Conservation (phyloP, 306 rosid species). For the Canavalia ensiformis region DNA sequence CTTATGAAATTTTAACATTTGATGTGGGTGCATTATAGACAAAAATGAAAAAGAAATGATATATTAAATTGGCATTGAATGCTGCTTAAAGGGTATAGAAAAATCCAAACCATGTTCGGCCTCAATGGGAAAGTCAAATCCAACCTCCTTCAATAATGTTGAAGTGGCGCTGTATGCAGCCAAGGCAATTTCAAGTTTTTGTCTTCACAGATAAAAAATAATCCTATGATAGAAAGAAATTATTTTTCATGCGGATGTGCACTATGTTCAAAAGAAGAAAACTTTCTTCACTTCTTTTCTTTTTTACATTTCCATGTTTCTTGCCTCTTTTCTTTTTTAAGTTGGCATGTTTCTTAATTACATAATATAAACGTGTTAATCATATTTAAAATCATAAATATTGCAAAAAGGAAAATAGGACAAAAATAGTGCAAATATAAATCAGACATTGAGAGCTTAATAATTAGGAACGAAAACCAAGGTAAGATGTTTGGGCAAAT, state of each 20-base stretch:
- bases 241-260: background rate
- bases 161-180: background rate
- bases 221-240: background rate
- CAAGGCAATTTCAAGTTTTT: background rate
- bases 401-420: too few species aligned
- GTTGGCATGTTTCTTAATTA: too few species aligned
- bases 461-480: too few species aligned
- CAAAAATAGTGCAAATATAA: too few species aligned
- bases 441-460: too few species aligned
- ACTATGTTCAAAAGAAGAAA: background rate
- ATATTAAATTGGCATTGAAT: background rate
- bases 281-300: background rate
- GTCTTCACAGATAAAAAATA: background rate
- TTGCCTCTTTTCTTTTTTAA: too few species aligned
- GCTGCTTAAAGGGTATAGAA: background rate
- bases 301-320: too few species aligned
- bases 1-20: background rate
- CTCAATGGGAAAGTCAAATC: constrained; percentile 30
- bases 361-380: too few species aligned
- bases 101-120: constrained; percentile 9
- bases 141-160: constrained; percentile 30
- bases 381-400: too few species aligned
- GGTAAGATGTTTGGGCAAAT: too few species aligned
- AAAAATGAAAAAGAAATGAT: background rate
- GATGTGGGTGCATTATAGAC: background rate